phyloP scores from a whole-genome alignment of 331 rosid species.

The Ulmus americana region DNA sequence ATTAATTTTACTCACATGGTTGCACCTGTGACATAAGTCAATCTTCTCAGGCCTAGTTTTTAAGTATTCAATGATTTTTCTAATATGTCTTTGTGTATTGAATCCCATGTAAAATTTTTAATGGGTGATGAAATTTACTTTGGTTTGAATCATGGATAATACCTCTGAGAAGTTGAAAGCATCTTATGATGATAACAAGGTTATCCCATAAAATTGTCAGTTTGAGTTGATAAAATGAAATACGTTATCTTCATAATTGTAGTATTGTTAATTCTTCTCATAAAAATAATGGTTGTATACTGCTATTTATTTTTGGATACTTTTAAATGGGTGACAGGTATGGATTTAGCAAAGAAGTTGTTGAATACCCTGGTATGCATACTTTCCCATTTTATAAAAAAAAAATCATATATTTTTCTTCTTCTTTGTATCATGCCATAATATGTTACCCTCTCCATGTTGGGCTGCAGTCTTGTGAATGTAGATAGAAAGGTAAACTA shows the following conservation, averaged over 20 bases:
- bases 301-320: constrained; percentile 10
- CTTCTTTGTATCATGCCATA: no score
- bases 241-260: neutral
- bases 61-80: neutral
- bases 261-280: neutral
- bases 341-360: constrained; percentile 85
- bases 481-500: no score
- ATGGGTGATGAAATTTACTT: neutral
- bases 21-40: neutral
- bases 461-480: no score
- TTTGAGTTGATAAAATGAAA: neutral
- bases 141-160: neutral
- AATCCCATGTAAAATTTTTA: neutral
- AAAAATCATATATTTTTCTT: no score
- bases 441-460: no score
- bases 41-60: neutral
- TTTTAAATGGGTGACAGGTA: constrained; percentile 46
- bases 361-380: constrained; percentile 76
- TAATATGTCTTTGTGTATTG: neutral
- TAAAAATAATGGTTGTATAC: neutral
- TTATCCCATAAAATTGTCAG: neutral
- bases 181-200: neutral
- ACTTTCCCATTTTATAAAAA: constrained; percentile 1
- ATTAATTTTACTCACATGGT: neutral
- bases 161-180: neutral